Percentiles rank a stretch among this genome's conserved stretches.
Conservation (phyloP, 345 rosid genomes). For the Lumnitzera racemosa region DNA sequence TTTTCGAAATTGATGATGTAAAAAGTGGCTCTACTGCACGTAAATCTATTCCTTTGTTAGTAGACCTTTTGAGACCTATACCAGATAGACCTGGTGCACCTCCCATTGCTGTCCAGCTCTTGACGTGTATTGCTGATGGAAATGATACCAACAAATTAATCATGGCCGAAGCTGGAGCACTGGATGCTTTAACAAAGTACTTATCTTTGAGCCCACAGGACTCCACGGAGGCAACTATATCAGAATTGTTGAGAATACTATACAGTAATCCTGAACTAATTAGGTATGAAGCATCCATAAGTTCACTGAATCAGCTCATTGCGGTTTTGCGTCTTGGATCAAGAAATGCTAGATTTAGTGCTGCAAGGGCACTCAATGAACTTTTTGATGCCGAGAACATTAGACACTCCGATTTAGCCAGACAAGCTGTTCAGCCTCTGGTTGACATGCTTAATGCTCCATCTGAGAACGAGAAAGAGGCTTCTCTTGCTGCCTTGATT, state of each 20-base stretch:
- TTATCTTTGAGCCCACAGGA: slow-evolving; percentile 80
- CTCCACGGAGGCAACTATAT: slow-evolving; percentile 63
- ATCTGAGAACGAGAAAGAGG: slow-evolving; percentile 72
- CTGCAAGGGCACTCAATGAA: slow-evolving; percentile 73
- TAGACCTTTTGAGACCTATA: slow-evolving; percentile 82
- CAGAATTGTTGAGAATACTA: slow-evolving; percentile 62
- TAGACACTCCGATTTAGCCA: slow-evolving; percentile 58
- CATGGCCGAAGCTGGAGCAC: slow-evolving; percentile 88
- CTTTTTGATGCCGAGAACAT: slow-evolving; percentile 66
- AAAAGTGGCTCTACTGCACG: slow-evolving; percentile 66
- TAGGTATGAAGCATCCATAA: slow-evolving; percentile 55
- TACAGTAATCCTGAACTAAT: slow-evolving; percentile 66
- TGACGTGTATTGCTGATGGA: slow-evolving; percentile 59
- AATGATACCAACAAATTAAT: slow-evolving; percentile 67
- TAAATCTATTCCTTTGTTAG: slow-evolving; percentile 75
- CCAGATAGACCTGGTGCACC: slow-evolving; percentile 91
- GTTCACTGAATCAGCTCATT: slow-evolving; percentile 75
- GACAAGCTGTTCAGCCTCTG: slow-evolving; percentile 80
- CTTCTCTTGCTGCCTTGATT: slow-evolving; percentile 64
- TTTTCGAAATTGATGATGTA: slow-evolving; percentile 74
- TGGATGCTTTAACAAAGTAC: slow-evolving; percentile 76
- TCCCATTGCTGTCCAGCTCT: slow-evolving; percentile 58
- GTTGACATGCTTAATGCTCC: slow-evolving; percentile 70
- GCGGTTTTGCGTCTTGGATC: slow-evolving; percentile 81
- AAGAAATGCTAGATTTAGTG: slow-evolving; percentile 68